These are phyloP conservation scores for Cladosporium colombiae DNA, from an alignment of 2,329 filamentous ascomycete species.

Conservation along the genomic window DNA sequence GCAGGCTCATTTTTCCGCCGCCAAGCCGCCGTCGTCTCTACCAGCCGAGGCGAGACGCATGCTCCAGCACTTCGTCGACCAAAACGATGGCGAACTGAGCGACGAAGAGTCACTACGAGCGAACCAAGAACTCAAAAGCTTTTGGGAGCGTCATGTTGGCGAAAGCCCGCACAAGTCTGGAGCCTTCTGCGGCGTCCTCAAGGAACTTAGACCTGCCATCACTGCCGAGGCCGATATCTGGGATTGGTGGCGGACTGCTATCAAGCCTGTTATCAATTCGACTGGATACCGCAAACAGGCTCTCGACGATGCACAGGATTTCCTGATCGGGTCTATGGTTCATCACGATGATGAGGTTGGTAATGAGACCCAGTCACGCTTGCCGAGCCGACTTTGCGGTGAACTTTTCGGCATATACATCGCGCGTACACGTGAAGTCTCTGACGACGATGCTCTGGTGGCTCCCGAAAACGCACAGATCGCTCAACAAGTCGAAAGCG, in stretches of 20 bases:
- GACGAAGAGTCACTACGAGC: constrained; percentile 70
- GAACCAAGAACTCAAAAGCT: constrained; percentile 66
- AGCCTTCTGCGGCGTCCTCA: constrained; percentile 69
- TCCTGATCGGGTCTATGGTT: constrained; percentile 64
- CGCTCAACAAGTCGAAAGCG: constrained; percentile 52
- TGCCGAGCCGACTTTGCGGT: constrained; percentile 62
- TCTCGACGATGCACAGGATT: constrained; percentile 64
- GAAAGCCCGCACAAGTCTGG: constrained; percentile 59
- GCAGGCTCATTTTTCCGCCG: constrained; percentile 45
- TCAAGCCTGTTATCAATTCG: constrained; percentile 58
- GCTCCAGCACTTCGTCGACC: constrained; percentile 60
- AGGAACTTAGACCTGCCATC: constrained; percentile 64
- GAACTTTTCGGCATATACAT: constrained; percentile 52
- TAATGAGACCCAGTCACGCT: constrained; percentile 54
- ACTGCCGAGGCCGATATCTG: constrained; percentile 62
- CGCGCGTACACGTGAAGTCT: constrained; percentile 42
- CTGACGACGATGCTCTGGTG: constrained; percentile 37
- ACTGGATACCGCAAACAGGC: constrained; percentile 63
- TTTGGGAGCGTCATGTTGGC: constrained; percentile 66
- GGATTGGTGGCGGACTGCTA: constrained; percentile 70
- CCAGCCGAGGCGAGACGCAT: constrained; percentile 56
- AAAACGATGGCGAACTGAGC: constrained; percentile 55
- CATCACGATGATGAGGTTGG: constrained; percentile 51
- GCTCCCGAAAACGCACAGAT: constrained; percentile 49
- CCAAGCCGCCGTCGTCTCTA: constrained; percentile 55